These are phyloP conservation scores for Sisymbrium altissimum DNA, from an alignment of 345 rosid genomes.

Conservation along the genomic window DNA sequence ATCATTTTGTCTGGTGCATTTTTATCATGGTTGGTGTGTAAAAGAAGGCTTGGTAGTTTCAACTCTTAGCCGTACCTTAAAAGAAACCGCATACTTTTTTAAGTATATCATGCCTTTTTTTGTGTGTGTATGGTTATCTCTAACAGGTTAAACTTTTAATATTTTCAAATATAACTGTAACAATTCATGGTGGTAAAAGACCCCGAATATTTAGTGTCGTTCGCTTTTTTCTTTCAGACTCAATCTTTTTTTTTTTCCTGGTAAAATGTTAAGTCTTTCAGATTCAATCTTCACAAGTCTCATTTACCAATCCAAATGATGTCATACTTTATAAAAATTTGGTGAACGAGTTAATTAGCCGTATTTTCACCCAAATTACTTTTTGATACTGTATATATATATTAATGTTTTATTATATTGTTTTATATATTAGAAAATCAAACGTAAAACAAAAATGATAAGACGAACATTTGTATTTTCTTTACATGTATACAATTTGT, in stretches of 20 bases:
- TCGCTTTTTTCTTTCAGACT: background rate
- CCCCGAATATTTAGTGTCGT: background rate
- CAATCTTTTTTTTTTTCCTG: too few species aligned
- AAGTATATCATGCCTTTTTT: background rate
- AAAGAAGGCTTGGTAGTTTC: conserved; percentile 21
- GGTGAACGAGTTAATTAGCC: too few species aligned
- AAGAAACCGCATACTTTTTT: conserved; percentile 24
- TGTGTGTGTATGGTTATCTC: background rate
- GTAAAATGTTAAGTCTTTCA: too few species aligned
- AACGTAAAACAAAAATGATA: background rate
- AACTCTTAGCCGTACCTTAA: conserved; percentile 36
- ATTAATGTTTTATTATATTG: too few species aligned
- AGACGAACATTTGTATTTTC: background rate
- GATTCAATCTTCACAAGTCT: too few species aligned
- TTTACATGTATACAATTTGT: background rate
- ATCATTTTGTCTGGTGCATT: conserved; percentile 29
- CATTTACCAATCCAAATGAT: background rate
- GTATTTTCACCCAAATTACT: too few species aligned
- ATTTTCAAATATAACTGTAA: background rate
- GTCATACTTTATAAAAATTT: too few species aligned
- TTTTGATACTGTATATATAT: too few species aligned
- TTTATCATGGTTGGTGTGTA: conserved; percentile 16
- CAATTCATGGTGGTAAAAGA: background rate
- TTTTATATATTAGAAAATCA: too few species aligned
- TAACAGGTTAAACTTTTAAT: background rate